Conservation (phyloP, 2,329 filamentous ascomycete genomes). For the Aspergillus nomiae region DNA sequence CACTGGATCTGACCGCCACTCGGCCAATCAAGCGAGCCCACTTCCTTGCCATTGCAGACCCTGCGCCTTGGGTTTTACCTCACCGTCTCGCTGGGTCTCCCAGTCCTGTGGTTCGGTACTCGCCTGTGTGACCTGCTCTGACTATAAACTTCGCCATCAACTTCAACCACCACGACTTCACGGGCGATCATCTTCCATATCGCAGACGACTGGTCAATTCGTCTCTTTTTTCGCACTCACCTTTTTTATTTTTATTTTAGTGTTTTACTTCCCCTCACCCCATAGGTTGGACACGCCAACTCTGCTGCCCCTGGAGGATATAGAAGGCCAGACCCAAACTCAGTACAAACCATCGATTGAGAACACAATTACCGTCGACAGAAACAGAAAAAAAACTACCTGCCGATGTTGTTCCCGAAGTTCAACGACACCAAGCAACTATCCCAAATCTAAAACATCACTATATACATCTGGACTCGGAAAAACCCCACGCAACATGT, state of each 20-base stretch:
- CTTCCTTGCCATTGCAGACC: slow-evolving; percentile 15
- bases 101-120: slow-evolving; percentile 26
- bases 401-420: not conserved
- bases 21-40: slow-evolving; percentile 22
- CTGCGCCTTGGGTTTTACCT: slow-evolving; percentile 15
- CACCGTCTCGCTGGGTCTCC: slow-evolving; percentile 27
- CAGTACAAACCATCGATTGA: not conserved
- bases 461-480: not conserved
- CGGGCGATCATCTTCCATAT: not conserved
- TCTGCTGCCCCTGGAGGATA: not conserved
- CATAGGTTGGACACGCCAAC: not conserved
- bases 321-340: not conserved
- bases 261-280: not conserved
- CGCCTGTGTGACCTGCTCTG: slow-evolving; percentile 19
- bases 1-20: slow-evolving; percentile 23
- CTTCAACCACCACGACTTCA: not conserved
- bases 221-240: not conserved
- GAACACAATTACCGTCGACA: not conserved
- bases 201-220: not conserved
- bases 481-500: slow-evolving; percentile 21
- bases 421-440: not conserved
- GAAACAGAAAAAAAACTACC: not conserved
- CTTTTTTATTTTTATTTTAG: not conserved
- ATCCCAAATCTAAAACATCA: not conserved
- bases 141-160: slow-evolving; percentile 11